Evolutionary conservation across 1,139 yeast genomes (phyloP).

Genomic region (Nadsonia commutata): DNA sequence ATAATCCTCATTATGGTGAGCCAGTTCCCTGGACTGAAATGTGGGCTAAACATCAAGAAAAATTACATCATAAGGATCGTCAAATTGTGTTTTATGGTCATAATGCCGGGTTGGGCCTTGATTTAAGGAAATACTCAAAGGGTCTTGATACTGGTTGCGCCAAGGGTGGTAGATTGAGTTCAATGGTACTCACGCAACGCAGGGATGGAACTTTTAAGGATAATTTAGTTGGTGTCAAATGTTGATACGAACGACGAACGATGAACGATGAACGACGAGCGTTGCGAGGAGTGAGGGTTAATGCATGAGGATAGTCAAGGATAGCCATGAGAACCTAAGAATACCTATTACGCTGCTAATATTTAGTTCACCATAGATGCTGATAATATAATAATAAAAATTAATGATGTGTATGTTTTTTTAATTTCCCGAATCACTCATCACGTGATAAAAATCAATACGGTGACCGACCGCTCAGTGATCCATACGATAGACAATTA

Average conservation of each 20-base stretch:
- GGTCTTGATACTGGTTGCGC: constrained; percentile 82
- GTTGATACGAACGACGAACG: constrained; percentile 13
- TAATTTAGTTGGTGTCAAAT: constrained; percentile 20
- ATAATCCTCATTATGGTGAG: constrained; percentile 27
- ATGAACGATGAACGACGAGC: too few relatives aligned
- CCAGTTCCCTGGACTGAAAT: constrained; percentile 46
- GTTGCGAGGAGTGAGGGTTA: too few relatives aligned
- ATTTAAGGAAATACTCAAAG: constrained; percentile 45
- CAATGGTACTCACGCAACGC: constrained; percentile 33
- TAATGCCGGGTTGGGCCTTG: constrained; percentile 69
- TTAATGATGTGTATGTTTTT: too few relatives aligned
- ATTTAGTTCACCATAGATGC: too few relatives aligned
- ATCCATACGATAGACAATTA: too few relatives aligned
- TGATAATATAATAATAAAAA: too few relatives aligned
- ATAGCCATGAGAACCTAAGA: too few relatives aligned
- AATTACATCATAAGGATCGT: constrained; percentile 20
- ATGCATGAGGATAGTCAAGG: too few relatives aligned
- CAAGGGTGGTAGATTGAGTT: constrained; percentile 56
- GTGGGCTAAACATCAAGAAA: constrained; percentile 41
- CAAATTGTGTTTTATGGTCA: constrained; percentile 75
- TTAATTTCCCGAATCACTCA: too few relatives aligned
- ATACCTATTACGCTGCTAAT: too few relatives aligned
- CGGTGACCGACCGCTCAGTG: too few relatives aligned
- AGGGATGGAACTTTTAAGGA: constrained; percentile 19
- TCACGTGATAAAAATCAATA: too few relatives aligned